Base-by-base conservation (phyloP, 179 eudicot species). In the Beta macrorhiza region DNA sequence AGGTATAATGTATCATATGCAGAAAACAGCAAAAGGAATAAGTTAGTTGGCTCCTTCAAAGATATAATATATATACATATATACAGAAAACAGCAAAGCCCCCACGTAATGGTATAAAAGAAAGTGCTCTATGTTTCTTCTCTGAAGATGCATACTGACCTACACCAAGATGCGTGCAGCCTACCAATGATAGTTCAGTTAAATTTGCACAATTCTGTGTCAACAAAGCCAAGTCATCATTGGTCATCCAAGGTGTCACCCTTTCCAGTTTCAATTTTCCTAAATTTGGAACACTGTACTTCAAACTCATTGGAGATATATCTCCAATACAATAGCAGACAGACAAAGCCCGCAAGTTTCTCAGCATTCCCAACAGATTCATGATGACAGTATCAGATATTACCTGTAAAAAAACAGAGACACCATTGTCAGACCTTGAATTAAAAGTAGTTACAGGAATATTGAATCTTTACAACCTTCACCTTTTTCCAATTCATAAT, bases 201-300 rank as follows among this genome's bases (percentile, higher is more conserved):
- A 94, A 47, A 72, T 85, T 87, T 57, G 88, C 81, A 85, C 87
- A 87, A 78, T 85, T 91, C 79, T 90, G 89, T 49, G 91, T 84
- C 87, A 95, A 78, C 47, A 78, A 82, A 74, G 82, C 79, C 89
- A 95, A 82, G 84, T 89, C 89, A 72, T 78, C 89, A 85, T 90
- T 92, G 64, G 89, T 92, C 99, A 95, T 90, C 95, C 93, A 91
- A 6, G 98, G 91, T 78, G 94, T 83, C 81, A 91, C 98, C 79
- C 98, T 90, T 88, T 93, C 91, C 86, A 95, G 93, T 87, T 84
- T 92, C 85, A 95, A 85, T 77, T 83, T 93, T 84, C 88, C 90
- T 81, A 95, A 86, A 58, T 74, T 84, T 68, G 88, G 95, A 91
- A 90, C 74, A 61, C 75, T 86, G 64, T 82, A 56, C 82, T 72